A percentile compares a stretch with the other conserved stretches of the same genome.
Evolutionary conservation across 2,329 filamentous ascomycete species (phyloP).

Genomic region (Knufia petricola): DNA sequence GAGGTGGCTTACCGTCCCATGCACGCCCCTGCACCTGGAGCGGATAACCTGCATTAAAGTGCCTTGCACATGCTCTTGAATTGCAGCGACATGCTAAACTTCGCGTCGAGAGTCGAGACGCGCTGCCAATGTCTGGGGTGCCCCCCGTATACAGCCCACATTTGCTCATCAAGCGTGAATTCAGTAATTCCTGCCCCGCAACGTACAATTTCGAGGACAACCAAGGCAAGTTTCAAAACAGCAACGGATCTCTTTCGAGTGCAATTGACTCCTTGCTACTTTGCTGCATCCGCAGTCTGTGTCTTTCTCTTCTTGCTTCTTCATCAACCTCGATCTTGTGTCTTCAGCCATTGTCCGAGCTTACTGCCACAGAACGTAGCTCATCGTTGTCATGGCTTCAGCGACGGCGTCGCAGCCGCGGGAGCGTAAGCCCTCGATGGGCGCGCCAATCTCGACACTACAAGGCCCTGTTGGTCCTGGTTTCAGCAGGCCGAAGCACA

Average conservation of each 20-base stretch:
- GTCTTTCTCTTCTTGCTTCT: conserved; percentile 3
- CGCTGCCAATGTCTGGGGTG: neutral
- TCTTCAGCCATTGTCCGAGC: conserved; percentile 15
- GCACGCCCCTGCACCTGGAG: neutral
- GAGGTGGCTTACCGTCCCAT: neutral
- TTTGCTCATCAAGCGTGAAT: neutral
- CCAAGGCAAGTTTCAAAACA: neutral
- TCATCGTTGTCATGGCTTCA: conserved; percentile 19
- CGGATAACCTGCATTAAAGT: neutral
- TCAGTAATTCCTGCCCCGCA: conserved; percentile 1
- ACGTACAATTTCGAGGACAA: neutral
- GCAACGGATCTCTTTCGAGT: neutral
- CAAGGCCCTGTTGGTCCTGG: conserved; percentile 76
- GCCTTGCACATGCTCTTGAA: neutral
- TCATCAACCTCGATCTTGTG: neutral
- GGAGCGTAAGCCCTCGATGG: conserved; percentile 71
- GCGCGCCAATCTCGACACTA: conserved; percentile 77
- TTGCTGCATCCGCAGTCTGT: neutral
- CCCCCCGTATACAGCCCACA: neutral
- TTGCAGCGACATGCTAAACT: neutral
- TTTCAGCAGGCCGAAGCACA: conserved; percentile 89
- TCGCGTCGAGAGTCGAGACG: neutral
- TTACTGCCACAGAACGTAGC: conserved; percentile 16
- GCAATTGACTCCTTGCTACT: neutral
- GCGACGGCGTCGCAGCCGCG: conserved; percentile 37